Evolutionary conservation across 345 rosid genomes (phyloP).

Genomic region (Pistacia vera): DNA sequence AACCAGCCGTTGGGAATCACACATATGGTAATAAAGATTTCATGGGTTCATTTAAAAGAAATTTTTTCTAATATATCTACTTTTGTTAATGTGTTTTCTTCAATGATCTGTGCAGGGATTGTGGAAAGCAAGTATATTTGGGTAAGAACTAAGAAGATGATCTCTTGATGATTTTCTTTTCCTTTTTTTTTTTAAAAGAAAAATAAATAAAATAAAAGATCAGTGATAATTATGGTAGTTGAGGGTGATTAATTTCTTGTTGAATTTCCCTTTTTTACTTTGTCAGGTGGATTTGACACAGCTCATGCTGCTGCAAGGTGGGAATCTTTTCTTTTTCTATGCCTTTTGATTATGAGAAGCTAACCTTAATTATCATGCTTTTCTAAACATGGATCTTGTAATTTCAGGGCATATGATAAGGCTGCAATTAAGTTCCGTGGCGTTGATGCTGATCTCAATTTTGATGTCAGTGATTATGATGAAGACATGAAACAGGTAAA

Average conservation of each 20-base stretch:
- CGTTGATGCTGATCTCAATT: constrained; percentile 68
- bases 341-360: background rate
- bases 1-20: constrained; percentile 99
- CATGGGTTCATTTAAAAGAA: background rate
- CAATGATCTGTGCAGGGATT: constrained; percentile 50
- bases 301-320: constrained; percentile 97
- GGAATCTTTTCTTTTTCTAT: background rate
- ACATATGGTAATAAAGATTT: constrained; percentile 65
- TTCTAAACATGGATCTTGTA: constrained; percentile 6
- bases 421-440: constrained; percentile 82
- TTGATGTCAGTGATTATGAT: constrained; percentile 49
- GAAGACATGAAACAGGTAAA: constrained; percentile 64
- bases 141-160: constrained; percentile 43
- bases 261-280: no score
- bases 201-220: no score
- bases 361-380: background rate
- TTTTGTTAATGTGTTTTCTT: background rate
- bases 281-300: constrained; percentile 93
- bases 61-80: background rate
- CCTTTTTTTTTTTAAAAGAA: no score
- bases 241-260: no score
- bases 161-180: background rate
- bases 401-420: constrained; percentile 64
- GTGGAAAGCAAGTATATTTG: constrained; percentile 77
- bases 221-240: no score